Conservation (phyloP, 768 basidiomycete species). For the Suillus lakei region DNA sequence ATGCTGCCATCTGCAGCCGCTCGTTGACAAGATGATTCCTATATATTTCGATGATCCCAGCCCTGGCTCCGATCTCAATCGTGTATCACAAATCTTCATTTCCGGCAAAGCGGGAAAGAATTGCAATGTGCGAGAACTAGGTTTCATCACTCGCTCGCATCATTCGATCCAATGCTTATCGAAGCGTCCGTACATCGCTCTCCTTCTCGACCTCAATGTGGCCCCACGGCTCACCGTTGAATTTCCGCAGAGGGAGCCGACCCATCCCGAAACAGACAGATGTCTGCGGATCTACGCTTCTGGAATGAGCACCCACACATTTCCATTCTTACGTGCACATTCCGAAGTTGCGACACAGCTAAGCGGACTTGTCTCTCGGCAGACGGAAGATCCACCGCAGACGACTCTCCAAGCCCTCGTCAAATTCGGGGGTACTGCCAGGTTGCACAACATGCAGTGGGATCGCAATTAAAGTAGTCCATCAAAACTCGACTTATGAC, state of each 20-base stretch:
- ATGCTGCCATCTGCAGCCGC: slow-evolving; percentile 17
- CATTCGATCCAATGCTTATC: neutral
- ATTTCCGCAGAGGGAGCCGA: neutral
- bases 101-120: slow-evolving; percentile 17
- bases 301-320: neutral
- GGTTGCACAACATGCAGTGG: too few relatives aligned
- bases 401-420: too few relatives aligned
- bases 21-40: slow-evolving; percentile 17
- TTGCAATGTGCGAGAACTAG: neutral
- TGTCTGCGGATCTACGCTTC: slow-evolving; percentile 4
- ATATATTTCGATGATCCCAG: slow-evolving; percentile 15
- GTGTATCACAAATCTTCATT: slow-evolving; percentile 21
- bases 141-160: neutral
- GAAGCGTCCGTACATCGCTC: neutral
- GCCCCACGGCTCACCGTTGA: neutral
- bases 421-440: too few relatives aligned
- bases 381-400: too few relatives aligned
- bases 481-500: too few relatives aligned
- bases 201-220: slow-evolving; percentile 5
- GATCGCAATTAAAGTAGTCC: too few relatives aligned
- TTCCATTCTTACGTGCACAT: neutral
- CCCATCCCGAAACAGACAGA: neutral
- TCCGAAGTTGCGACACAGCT: too few relatives aligned
- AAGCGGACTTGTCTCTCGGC: too few relatives aligned
- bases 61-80: neutral